A percentile compares a stretch with the other conserved stretches of the same genome.
These are phyloP conservation scores for Lecanicillium sp. DNA, from an alignment of 2,329 filamentous ascomycete species.

Conservation along the genomic window DNA sequence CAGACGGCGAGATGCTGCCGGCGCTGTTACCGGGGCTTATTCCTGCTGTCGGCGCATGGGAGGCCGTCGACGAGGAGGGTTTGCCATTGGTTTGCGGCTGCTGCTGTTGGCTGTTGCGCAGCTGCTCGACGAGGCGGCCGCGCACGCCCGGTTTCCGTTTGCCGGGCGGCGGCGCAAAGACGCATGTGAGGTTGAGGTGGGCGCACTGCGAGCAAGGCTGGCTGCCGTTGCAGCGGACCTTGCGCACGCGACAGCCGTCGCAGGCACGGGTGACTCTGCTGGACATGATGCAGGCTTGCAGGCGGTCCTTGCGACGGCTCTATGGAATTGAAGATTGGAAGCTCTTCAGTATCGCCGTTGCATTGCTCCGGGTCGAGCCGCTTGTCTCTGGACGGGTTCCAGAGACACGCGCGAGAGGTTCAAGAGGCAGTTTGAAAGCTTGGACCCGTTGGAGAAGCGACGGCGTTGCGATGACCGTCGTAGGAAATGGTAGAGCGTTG, in stretches of 20 bases:
- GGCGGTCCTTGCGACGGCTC: too few species aligned
- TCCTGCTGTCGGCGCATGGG: constrained; percentile 1
- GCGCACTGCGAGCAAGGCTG: constrained; percentile 28
- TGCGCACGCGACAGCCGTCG: constrained; percentile 29
- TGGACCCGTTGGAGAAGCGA: too few species aligned
- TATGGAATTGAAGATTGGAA: too few species aligned
- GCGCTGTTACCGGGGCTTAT: constrained; percentile 2
- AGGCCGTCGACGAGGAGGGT: background rate
- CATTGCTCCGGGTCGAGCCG: too few species aligned
- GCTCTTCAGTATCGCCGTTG: too few species aligned
- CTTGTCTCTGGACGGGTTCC: too few species aligned
- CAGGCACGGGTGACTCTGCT: constrained; percentile 19
- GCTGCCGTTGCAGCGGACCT: constrained; percentile 27
- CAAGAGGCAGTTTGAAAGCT: too few species aligned
- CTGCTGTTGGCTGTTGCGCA: constrained; percentile 17
- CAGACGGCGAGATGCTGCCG: constrained; percentile 10
- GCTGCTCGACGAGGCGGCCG: constrained; percentile 26
- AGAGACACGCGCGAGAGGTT: too few species aligned
- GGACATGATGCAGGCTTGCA: too few species aligned
- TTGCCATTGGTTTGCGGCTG: constrained; percentile 1
- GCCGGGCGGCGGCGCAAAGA: constrained; percentile 22
- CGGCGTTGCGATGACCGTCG: too few species aligned
- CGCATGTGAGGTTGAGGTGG: constrained; percentile 25
- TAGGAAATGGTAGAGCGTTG: too few species aligned
- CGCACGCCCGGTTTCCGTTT: constrained; percentile 27